A percentile compares a stretch with the other conserved stretches of the same genome.
Evolutionary conservation across 306 rosid genomes (phyloP).

Genomic region (Prunus mira): DNA sequence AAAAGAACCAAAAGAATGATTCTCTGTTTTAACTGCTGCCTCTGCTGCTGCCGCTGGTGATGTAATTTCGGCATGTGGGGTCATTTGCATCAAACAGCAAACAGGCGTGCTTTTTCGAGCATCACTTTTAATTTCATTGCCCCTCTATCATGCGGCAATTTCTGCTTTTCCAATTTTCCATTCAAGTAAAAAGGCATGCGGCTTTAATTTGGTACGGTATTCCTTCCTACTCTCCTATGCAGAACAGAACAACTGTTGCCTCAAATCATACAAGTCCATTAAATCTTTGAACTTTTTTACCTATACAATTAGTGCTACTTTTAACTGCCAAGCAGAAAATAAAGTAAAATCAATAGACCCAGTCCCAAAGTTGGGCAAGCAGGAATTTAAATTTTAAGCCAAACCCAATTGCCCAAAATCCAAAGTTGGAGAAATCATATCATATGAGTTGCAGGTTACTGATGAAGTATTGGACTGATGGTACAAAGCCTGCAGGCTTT

Average conservation of each 20-base stretch:
- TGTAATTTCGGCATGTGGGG: conserved; percentile 43
- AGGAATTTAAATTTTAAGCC: conserved; percentile 19
- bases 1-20: conserved; percentile 13
- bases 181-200: conserved; percentile 8
- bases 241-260: too few relatives aligned
- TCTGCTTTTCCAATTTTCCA: conserved; percentile 1
- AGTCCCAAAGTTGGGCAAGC: too few relatives aligned
- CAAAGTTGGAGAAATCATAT: conserved; percentile 46
- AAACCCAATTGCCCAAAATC: conserved; percentile 23
- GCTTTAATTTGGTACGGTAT: conserved; percentile 20
- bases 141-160: conserved; percentile 38
- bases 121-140: conserved; percentile 48
- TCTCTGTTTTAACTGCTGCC: conserved; percentile 11
- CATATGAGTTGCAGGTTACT: conserved; percentile 32
- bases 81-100: conserved; percentile 22
- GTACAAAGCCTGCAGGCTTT: conserved; percentile 26
- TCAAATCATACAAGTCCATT: too few relatives aligned
- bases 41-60: background rate
- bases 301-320: too few relatives aligned
- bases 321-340: too few relatives aligned
- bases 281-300: too few relatives aligned
- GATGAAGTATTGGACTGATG: background rate
- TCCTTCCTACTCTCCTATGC: conserved; percentile 7
- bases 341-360: too few relatives aligned
- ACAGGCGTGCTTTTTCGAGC: conserved; percentile 57